Conservation (phyloP, 495 filamentous ascomycete genomes). For the Penicillium simplicissimum region DNA sequence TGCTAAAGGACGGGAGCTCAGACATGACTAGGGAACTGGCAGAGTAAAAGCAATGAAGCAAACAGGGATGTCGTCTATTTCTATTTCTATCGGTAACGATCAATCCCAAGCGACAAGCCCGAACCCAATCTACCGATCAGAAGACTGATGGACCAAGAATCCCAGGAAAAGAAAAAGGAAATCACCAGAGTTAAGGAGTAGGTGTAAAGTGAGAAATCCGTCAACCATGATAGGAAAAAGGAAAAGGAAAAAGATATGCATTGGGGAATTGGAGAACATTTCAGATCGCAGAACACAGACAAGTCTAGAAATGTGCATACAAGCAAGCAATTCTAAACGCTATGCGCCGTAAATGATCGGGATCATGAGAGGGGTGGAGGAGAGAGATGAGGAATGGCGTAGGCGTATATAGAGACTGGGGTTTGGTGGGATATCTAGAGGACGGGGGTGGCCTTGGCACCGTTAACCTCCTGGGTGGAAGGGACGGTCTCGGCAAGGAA, state of each 20-base stretch:
- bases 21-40: no score
- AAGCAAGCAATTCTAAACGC: constrained; percentile 14
- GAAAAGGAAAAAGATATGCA: constrained; percentile 20
- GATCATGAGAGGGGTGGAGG: constrained; percentile 16
- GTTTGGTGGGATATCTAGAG: constrained; percentile 43
- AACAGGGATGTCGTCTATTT: constrained; percentile 20
- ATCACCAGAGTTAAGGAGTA: constrained; percentile 1
- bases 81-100: constrained; percentile 29
- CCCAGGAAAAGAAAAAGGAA: constrained; percentile 20
- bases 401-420: background rate
- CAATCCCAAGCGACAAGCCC: constrained; percentile 13
- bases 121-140: constrained; percentile 16
- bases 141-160: constrained; percentile 15
- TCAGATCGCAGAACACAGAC: constrained; percentile 14
- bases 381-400: background rate
- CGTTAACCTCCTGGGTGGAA: constrained; percentile 36
- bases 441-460: constrained; percentile 57
- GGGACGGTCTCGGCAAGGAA: constrained; percentile 46
- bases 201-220: constrained; percentile 18
- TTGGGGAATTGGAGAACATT: constrained; percentile 19
- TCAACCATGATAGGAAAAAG: constrained; percentile 20
- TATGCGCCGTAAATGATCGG: constrained; percentile 12
- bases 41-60: no score
- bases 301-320: constrained; percentile 21
- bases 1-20: no score